phyloP scores from a whole-genome alignment of 1,284 basidiomycete species.

The Testicularia cyperi region DNA sequence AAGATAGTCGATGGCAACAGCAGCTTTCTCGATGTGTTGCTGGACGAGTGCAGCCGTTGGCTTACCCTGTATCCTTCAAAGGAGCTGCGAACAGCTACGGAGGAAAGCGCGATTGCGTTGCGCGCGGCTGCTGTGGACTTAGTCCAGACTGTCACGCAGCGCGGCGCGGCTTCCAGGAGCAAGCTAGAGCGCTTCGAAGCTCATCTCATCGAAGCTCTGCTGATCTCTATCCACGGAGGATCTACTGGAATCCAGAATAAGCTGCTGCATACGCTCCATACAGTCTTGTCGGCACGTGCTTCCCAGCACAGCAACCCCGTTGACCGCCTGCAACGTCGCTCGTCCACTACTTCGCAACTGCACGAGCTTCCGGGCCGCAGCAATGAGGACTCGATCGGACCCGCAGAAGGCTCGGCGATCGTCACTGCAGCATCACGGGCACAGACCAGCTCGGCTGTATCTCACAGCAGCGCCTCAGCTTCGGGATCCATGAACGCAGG shows the following conservation, averaged over 20 bases:
- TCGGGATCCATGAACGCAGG: too few relatives aligned
- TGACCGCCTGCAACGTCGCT: conserved; percentile 5
- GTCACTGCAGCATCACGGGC: too few relatives aligned
- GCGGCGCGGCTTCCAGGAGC: conserved; percentile 72
- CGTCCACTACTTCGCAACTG: conserved; percentile 9
- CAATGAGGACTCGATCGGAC: neutral
- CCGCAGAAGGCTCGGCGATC: too few relatives aligned
- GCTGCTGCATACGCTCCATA: conserved; percentile 85
- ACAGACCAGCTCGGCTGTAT: too few relatives aligned
- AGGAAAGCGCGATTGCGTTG: conserved; percentile 61
- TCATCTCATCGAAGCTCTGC: conserved; percentile 74
- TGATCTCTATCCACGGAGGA: conserved; percentile 68
- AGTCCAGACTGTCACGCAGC: conserved; percentile 75
- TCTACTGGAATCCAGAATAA: conserved; percentile 66
- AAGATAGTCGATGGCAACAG: conserved; percentile 2
- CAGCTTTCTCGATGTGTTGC: conserved; percentile 26
- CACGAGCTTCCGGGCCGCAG: neutral
- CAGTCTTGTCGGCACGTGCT: conserved; percentile 62
- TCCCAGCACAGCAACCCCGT: too few relatives aligned
- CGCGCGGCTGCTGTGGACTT: conserved; percentile 75
- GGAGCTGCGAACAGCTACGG: conserved; percentile 1
- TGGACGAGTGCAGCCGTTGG: conserved; percentile 23
- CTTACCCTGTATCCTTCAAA: conserved; percentile 17
- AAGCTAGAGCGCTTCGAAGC: conserved; percentile 67
- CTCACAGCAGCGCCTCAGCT: too few relatives aligned